Base-by-base conservation (phyloP, 225 moss, liverwort and hornwort genomes). In the Pseudoscleropodium purum region DNA sequence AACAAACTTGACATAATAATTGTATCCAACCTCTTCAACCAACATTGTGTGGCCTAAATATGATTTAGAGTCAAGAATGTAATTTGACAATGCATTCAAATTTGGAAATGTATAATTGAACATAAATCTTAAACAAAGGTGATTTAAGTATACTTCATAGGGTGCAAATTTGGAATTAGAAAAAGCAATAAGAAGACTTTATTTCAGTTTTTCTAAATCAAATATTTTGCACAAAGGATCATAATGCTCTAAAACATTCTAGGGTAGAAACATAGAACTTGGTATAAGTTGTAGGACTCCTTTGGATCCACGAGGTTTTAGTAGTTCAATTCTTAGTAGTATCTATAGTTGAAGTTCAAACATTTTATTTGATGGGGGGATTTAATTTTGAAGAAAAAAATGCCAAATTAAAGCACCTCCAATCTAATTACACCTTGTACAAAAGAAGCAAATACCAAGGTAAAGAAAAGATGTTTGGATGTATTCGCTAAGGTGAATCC, bases 221-320 rank as follows among this genome's bases (percentile, higher is more conserved):
- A 70, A 43, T 26, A 43, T 27, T 37, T 2, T 0, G 0, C 1
- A 15, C 9, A 3, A 74, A 74, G 1, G 16, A 43, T 43, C 10
- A 16, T 43, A 43, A 70, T 25, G 14, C 39, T 39, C 70, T 39
- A 70, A 39, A 21, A 41, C 25, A 26, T 72, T 72, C 4, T 39
- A 72, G 9, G 3, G 3, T 27, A 16, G 17, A 16, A 6, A 73
- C 0, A 27, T 73, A 3, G 45, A 73, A 29, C 5, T 27, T 45
- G 27, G 16, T 73, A 15, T 43, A 29, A 5, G 16, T 70, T 73
- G 17, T 43, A 5, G 10, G 43, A 16, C 17, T 73, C 17, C 1
- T 73, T 27, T 73, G 1, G 29, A 26, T 73, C 27, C 29, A 16
- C 29, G 3, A 43, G 73, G 27, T 73, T 27, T 43, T 8, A 45